Base-by-base conservation (phyloP, 1,139 yeast species). In the Geotrichum candidum region DNA sequence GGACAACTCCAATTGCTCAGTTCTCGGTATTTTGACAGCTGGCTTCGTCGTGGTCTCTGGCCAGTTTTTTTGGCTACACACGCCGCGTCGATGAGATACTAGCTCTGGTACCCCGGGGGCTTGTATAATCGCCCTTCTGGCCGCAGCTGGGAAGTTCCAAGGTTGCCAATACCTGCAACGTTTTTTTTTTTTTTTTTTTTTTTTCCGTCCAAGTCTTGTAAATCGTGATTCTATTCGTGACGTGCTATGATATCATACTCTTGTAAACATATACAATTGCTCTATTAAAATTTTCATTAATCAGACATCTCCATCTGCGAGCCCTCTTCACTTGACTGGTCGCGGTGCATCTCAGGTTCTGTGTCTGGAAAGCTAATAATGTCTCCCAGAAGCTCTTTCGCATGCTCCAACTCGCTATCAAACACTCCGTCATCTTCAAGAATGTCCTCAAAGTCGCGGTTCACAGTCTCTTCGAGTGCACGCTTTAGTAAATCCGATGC, bases 401-500 rank as follows among this genome's bases (percentile, higher is more conserved):
- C 35, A 22, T 38, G 22, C 45, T 51, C 51, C 9, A 59, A 35
- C 33, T 52, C 59, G 10, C 53, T 6, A 29, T 59, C 61, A 59
- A 59, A 56, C 46, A 56, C 15, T 13, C 51, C 53, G 33, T 60
- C 55, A 25, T 56, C 41, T 27, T 56, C 59, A 13, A 56, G 51
- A 35, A 60, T 56, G n/a, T 56, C 62, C 27, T 56, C 62, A 60
- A 60, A 60, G 15, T 60, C 62, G 5, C 62, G 25, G 38, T 60
- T 53, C 1, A 56, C 59, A 2, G 59, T 51, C 23, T 84, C 82
- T 62, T 88, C 95, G 57, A 92, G 77, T 0, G 98, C 97, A 65
- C 96, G 82, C 65, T 84, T 84, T 63, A 94, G 78, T 58, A 94
- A 74, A 70, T 94, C 98, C 4, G 84, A 79, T 0, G 97, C 96